Evolutionary conservation across 2,329 filamentous ascomycete genomes (phyloP), one percentile per base, ranked within the genome.

Genomic region (Raffaelea ambrosiae): DNA sequence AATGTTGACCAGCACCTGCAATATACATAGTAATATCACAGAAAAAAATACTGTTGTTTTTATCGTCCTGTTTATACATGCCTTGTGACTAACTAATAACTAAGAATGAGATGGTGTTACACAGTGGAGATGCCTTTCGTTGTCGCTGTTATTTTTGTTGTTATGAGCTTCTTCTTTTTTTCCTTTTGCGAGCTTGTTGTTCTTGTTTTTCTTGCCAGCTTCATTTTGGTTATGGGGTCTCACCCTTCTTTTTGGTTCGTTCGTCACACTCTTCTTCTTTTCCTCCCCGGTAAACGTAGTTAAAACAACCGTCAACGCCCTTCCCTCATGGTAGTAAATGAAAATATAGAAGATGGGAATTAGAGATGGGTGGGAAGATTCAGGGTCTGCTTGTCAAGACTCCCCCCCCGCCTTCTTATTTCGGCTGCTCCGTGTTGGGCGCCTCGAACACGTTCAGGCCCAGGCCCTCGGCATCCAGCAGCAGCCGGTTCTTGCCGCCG

Each of bases 401-500:
- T n/a, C n/a, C n/a, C n/a, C n/a, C 13, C 22, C 40, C 29, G 11
- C 14, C 33, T 31, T 73, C 71, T 61, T 76, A 71, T 44, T 63
- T 68, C 46, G 35, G 5, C 18, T 64, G 61, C 26, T 29, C 26
- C 7, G 26, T 29, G 48, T 66, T 64, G 39, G 55, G 58, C 14
- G 65, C 62, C 49, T 79, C 76, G 61, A 81, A 81, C 29, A 98
- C 87, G 61, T 98, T 96, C 61, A 98, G 71, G 44, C 93, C 93
- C 59, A 98, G 71, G 40, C 90, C 93, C 65, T 93, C 84, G 7
- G 88, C 80, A 62, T 98, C 93, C 54, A 98, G 77, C 69, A 96
- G 88, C 58, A 98, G 74, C 71, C 93, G 93, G 75, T 98, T 98
- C 73, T 83, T 83, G 65, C 87, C 84, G 51, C 87, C 86, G 49